phyloP scores from a whole-genome alignment of 164 flowering plant genomes.

The Litsea cubeba region DNA sequence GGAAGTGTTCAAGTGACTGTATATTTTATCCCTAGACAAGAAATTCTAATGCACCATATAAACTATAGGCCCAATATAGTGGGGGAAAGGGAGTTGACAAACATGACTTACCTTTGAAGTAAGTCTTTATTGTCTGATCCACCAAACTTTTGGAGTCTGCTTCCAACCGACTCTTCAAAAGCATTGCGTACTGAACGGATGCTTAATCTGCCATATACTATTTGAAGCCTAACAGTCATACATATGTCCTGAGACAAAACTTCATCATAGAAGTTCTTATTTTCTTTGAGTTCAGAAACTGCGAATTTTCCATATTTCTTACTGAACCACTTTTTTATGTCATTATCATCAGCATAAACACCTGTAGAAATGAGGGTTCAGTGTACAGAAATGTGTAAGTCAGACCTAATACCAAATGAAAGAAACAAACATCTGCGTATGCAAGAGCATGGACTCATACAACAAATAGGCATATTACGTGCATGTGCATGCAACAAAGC shows the following conservation, averaged over 20 bases:
- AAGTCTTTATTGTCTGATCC: constrained; percentile 73
- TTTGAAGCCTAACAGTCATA: constrained; percentile 86
- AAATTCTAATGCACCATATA: too few relatives aligned
- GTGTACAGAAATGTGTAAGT: not conserved
- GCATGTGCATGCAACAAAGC: not conserved
- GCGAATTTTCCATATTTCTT: constrained; percentile 59
- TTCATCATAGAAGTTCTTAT: constrained; percentile 47
- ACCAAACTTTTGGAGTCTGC: constrained; percentile 75
- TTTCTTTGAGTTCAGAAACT: constrained; percentile 44
- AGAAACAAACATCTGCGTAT: not conserved
- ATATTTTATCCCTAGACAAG: too few relatives aligned
- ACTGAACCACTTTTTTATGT: constrained; percentile 42
- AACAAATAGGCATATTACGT: not conserved
- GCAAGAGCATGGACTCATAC: not conserved
- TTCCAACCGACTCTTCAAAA: constrained; percentile 91
- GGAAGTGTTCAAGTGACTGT: too few relatives aligned
- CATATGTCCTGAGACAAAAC: constrained; percentile 60
- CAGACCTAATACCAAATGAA: not conserved
- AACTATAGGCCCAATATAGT: not conserved
- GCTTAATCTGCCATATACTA: constrained; percentile 75
- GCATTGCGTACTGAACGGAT: constrained; percentile 86
- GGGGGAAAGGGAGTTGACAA: not conserved
- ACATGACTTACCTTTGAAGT: constrained; percentile 64
- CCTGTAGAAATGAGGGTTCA: constrained; percentile 36
- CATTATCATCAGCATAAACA: constrained; percentile 75